These are phyloP conservation scores for Pichiaceae sp. DNA, from an alignment of 1,139 yeast genomes.

Conservation along the genomic window DNA sequence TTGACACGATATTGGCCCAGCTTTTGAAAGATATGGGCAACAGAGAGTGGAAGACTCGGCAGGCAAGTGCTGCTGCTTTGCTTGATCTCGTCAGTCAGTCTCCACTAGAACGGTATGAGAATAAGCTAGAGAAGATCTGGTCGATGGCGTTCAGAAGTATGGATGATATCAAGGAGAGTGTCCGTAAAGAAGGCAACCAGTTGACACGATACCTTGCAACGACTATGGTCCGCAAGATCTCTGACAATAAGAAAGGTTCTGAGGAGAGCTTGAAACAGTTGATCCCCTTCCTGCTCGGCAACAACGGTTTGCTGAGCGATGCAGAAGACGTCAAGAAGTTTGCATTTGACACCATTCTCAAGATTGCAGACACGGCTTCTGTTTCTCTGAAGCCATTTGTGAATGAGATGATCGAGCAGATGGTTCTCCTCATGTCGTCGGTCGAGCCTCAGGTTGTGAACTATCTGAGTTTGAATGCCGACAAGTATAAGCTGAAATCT, in stretches of 20 bases:
- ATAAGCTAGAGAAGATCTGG: slow-evolving; percentile 66
- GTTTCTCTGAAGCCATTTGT: slow-evolving; percentile 57
- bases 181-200: slow-evolving; percentile 68
- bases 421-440: slow-evolving; percentile 69
- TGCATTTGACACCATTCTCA: slow-evolving; percentile 65
- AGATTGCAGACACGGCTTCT: slow-evolving; percentile 56
- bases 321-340: slow-evolving; percentile 79
- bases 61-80: slow-evolving; percentile 76
- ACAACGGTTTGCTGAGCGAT: slow-evolving; percentile 72
- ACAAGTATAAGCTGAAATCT: slow-evolving; percentile 67
- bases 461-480: slow-evolving; percentile 81
- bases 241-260: slow-evolving; percentile 35
- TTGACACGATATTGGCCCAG: slow-evolving; percentile 55
- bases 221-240: slow-evolving; percentile 51
- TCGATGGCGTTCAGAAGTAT: slow-evolving; percentile 77
- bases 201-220: slow-evolving; percentile 64
- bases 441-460: slow-evolving; percentile 88
- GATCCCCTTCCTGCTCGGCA: slow-evolving; percentile 75
- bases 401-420: slow-evolving; percentile 60
- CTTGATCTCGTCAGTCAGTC: slow-evolving; percentile 61
- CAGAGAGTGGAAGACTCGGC: slow-evolving; percentile 90
- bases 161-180: slow-evolving; percentile 95
- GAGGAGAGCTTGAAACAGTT: slow-evolving; percentile 47
- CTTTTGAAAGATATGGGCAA: slow-evolving; percentile 64
- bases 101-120: slow-evolving; percentile 45